A percentile compares a stretch with the other conserved stretches of the same genome.
Conservation (phyloP, 345 rosid genomes). For the Euphorbia pulcherrima region DNA sequence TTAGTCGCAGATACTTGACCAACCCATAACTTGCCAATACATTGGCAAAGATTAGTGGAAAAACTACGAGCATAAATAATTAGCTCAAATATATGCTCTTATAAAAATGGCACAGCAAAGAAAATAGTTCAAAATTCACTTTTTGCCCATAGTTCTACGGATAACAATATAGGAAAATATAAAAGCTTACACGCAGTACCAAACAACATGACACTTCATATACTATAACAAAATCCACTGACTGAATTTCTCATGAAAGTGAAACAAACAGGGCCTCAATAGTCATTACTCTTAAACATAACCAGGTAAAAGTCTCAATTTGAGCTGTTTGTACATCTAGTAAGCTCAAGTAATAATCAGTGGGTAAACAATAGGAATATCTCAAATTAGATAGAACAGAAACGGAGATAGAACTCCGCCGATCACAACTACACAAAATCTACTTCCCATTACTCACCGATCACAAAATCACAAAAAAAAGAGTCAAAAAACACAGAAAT, state of each 20-base stretch:
- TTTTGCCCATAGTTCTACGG: not conserved
- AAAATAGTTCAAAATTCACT: not conserved
- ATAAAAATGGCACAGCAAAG: not conserved
- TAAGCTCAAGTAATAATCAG: constrained; percentile 2
- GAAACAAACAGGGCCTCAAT: not conserved
- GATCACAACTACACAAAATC: not conserved
- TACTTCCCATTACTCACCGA: not conserved
- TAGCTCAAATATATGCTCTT: no score
- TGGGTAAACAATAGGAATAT: constrained; percentile 17
- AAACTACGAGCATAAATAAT: not conserved
- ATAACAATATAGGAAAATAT: not conserved
- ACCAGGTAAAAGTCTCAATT: not conserved
- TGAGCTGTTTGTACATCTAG: not conserved
- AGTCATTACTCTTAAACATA: not conserved
- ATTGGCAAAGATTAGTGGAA: not conserved
- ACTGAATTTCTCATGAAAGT: constrained; percentile 4
- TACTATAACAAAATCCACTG: not conserved
- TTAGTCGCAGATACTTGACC: not conserved
- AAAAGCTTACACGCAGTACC: constrained; percentile 7
- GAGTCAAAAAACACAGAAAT: not conserved
- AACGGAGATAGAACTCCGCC: constrained; percentile 6
- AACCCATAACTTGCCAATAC: not conserved
- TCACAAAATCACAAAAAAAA: not conserved
- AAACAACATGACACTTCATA: constrained; percentile 5
- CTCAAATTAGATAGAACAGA: constrained; percentile 15